Evolutionary conservation across 1,284 basidiomycete genomes (phyloP).

Genomic region (Puccinia novopanici): DNA sequence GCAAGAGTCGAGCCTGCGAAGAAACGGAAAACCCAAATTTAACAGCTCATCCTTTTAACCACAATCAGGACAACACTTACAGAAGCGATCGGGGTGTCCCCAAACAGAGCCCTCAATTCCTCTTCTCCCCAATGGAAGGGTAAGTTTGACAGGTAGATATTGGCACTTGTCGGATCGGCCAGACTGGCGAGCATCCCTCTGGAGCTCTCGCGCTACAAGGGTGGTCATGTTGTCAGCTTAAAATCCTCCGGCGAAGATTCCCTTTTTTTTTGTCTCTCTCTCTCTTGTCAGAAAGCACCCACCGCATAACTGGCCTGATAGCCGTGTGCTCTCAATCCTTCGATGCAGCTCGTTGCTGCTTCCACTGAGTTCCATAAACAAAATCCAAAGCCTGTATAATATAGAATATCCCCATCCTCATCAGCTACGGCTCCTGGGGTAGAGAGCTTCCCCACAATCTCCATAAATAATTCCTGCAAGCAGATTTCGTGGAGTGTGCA

Average conservation of each 20-base stretch:
- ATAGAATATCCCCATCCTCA: neutral
- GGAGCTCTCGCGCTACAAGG: conserved; percentile 32
- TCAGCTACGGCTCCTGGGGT: neutral
- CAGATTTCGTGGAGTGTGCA: too few relatives aligned
- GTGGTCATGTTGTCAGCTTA: neutral
- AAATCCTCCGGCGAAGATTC: neutral
- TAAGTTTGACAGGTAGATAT: conserved; percentile 43
- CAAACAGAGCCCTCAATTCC: conserved; percentile 32
- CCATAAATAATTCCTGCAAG: too few relatives aligned
- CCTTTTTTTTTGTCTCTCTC: too few relatives aligned
- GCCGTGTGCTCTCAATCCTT: conserved; percentile 25
- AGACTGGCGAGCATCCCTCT: conserved; percentile 38
- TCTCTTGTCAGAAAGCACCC: neutral
- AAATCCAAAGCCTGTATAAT: conserved; percentile 38
- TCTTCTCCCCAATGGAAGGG: conserved; percentile 33
- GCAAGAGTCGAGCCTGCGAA: conserved; percentile 28
- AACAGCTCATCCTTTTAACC: neutral
- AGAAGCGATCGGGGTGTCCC: conserved; percentile 29
- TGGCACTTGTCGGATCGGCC: conserved; percentile 42
- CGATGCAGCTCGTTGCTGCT: conserved; percentile 23
- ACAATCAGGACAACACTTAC: neutral
- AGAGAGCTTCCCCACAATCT: neutral
- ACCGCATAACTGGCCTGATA: conserved; percentile 46
- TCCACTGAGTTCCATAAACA: conserved; percentile 36
- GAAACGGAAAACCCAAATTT: neutral